Percentiles rank a stretch among this genome's conserved stretches.
phyloP scores from a whole-genome alignment of 495 filamentous ascomycete species.

The Letharia lupina region DNA sequence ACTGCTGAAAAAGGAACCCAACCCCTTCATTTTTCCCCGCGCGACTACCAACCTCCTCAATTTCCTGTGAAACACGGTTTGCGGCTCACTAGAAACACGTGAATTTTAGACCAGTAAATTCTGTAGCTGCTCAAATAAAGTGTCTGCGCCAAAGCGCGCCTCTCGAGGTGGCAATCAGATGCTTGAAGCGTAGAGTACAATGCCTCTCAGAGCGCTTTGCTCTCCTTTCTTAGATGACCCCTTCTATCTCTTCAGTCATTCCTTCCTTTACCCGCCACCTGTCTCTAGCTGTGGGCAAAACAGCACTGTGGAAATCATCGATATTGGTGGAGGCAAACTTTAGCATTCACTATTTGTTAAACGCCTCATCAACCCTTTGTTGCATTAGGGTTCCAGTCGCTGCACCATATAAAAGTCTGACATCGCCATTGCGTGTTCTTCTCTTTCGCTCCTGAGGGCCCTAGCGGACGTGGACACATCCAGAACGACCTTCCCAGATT shows the following conservation, averaged over 20 bases:
- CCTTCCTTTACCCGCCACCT: not conserved
- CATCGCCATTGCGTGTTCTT: slow-evolving; percentile 77
- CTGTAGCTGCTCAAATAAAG: too few species aligned
- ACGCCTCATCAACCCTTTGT: not conserved
- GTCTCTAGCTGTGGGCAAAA: not conserved
- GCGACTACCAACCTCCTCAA: too few species aligned
- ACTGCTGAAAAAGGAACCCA: not conserved
- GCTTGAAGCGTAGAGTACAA: too few species aligned
- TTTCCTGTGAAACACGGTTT: too few species aligned
- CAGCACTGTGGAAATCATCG: not conserved
- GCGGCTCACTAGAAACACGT: too few species aligned
- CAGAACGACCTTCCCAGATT: slow-evolving; percentile 83
- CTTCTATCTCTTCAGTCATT: not conserved
- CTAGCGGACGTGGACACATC: slow-evolving; percentile 73
- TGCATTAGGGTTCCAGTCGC: slow-evolving; percentile 56
- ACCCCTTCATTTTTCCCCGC: too few species aligned
- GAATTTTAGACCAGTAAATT: too few species aligned
- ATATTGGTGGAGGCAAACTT: not conserved
- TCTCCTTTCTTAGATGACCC: not conserved
- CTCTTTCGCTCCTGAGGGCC: slow-evolving; percentile 76
- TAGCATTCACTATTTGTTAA: not conserved
- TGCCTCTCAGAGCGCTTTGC: too few species aligned
- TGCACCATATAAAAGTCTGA: slow-evolving; percentile 82
- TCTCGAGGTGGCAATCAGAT: too few species aligned
- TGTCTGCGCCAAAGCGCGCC: too few species aligned